Base-by-base conservation (phyloP, 129 eudicot genomes). In the Pittosporum tobira region DNA sequence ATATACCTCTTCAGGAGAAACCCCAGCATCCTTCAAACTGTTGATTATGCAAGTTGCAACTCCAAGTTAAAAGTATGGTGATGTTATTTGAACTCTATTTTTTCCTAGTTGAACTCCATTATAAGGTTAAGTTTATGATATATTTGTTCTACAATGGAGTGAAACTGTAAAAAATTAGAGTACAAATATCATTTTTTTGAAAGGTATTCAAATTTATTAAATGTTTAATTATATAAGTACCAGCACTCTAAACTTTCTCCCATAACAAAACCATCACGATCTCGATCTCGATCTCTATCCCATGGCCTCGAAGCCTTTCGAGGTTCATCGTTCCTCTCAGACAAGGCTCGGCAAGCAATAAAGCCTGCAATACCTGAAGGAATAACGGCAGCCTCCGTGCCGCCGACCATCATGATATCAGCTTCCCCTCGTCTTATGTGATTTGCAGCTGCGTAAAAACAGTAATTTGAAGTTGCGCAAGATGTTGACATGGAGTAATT, bases 181-280 rank as follows among this genome's bases (percentile, higher is more conserved):
- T n/a, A n/a, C n/a, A n/a, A n/a, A n/a, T n/a, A n/a, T n/a, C n/a
- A n/a, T n/a, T n/a, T n/a, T n/a, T n/a, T n/a, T n/a, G n/a, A n/a
- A n/a, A n/a, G n/a, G n/a, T n/a, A n/a, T n/a, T n/a, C n/a, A n/a
- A n/a, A 40, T 29, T 22, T 24, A 16, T 29, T 62, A 49, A 66
- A 44, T 24, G 27, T 38, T 21, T 23, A 22, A 10, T 36, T 14
- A 25, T 5, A 19, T 0, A 40, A n/a, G n/a, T 74, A 84, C 94
- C 84, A 84, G 59, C 9, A 84, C 83, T 5, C 88, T 89, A 13
- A 75, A 31, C 95, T 89, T 81, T 85, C 95, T 18, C 95, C 89
- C 23, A 85, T 78, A 57, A 84, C 94, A 68, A 84, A 84, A 31
- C 94, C 94, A 72, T 84, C 94, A 3, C n/a, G n/a, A n/a, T n/a